A percentile compares a stretch with the other conserved stretches of the same genome.
Evolutionary conservation across 2,329 filamentous ascomycete species (phyloP).

Genomic region (Diaporthe vaccinii): DNA sequence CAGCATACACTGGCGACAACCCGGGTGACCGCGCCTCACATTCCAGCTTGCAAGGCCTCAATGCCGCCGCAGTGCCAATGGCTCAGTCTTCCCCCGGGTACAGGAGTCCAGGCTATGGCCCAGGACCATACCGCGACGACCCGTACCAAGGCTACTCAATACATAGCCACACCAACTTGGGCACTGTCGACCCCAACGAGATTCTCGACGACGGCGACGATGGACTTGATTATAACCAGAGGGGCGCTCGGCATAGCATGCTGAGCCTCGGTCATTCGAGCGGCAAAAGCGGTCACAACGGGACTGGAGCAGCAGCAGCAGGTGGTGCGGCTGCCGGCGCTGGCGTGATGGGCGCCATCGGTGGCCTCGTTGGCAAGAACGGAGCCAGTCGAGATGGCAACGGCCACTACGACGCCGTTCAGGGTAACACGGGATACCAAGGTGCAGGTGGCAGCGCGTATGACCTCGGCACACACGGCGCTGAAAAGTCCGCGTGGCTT

Average conservation of each 20-base stretch:
- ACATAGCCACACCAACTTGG: constrained; percentile 63
- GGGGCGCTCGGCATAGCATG: constrained; percentile 68
- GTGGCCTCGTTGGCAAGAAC: constrained; percentile 53
- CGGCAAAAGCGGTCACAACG: constrained; percentile 51
- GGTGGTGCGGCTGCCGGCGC: constrained; percentile 58
- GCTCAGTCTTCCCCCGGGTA: constrained; percentile 52
- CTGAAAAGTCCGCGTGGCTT: constrained; percentile 78
- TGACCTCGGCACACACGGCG: constrained; percentile 48
- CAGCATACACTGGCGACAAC: constrained; percentile 41
- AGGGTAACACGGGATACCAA: constrained; percentile 49
- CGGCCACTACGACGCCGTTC: constrained; percentile 71
- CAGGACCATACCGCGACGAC: constrained; percentile 70
- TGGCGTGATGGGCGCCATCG: constrained; percentile 58
- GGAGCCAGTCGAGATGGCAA: constrained; percentile 51
- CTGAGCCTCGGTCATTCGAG: constrained; percentile 67
- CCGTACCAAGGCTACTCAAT: constrained; percentile 74
- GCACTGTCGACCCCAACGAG: constrained; percentile 80
- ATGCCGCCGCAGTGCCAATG: constrained; percentile 49
- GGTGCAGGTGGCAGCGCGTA: constrained; percentile 49
- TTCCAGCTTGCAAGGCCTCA: constrained; percentile 57
- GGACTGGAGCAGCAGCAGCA: constrained; percentile 60
- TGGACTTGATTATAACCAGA: constrained; percentile 71
- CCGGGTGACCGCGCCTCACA: constrained; percentile 56
- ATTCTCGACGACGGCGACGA: constrained; percentile 93
- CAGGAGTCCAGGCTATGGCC: constrained; percentile 56